Conservation (phyloP, 176 grass and related monocot genomes). For the Bromus sterilis region DNA sequence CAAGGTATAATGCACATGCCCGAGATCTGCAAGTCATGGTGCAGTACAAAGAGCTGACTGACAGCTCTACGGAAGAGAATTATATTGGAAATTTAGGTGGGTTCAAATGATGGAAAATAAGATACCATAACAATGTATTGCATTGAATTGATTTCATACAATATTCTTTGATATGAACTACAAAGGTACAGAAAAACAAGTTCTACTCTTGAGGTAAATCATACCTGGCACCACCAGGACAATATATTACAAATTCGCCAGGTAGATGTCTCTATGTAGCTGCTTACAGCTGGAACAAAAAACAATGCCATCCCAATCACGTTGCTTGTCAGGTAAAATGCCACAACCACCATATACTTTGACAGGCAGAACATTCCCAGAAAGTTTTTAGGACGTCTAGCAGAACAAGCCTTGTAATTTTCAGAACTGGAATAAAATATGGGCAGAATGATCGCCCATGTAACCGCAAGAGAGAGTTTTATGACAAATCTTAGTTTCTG, state of each 20-base stretch:
- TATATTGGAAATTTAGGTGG: not conserved
- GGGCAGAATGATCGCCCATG: constrained; percentile 73
- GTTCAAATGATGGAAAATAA: not conserved
- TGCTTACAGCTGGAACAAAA: constrained; percentile 83
- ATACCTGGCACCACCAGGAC: constrained; percentile 94
- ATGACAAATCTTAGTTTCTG: constrained; percentile 72
- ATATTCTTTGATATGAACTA: constrained; percentile 8
- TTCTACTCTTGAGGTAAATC: not conserved
- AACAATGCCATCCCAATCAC: constrained; percentile 84
- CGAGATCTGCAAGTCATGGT: not conserved
- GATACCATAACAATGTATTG: not conserved
- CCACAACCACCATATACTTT: constrained; percentile 81
- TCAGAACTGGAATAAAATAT: constrained; percentile 70
- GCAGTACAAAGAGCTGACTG: not conserved
- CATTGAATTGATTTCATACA: not conserved
- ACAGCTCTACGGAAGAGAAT: not conserved
- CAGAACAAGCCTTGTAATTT: constrained; percentile 64
- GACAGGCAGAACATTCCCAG: constrained; percentile 73
- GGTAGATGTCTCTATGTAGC: constrained; percentile 77
- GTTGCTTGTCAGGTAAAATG: constrained; percentile 68
- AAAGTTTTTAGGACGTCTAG: constrained; percentile 39
- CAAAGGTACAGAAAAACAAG: not conserved
- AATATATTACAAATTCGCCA: constrained; percentile 64
- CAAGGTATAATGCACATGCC: not conserved
- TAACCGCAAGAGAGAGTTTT: constrained; percentile 60